Base-by-base conservation (phyloP, 768 basidiomycete genomes). In the Tephrocybe sp. region DNA sequence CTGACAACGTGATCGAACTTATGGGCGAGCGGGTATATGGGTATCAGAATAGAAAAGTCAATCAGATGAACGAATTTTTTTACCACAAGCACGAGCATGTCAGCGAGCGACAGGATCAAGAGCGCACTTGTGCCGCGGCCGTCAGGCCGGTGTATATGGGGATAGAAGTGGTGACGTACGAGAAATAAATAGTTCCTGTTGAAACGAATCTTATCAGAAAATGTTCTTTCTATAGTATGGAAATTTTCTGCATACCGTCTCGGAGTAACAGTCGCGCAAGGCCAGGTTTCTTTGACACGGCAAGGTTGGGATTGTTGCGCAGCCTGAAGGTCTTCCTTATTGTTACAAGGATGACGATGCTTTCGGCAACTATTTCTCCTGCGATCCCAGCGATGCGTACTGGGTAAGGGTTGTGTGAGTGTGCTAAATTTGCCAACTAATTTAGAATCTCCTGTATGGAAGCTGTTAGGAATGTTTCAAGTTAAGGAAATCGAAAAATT, bases 51-150 rank as follows among this genome's bases (percentile, higher is more conserved):
- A 14, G n/a, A n/a, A n/a, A 8, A 36, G 4, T 36, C 15, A 36
- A 9, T n/a, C 34, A 4, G 9, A 36, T 17, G 11, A 3, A 41
- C 18, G 25, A 24, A 15, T 5, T 44, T 1, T 51, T 62, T 57
- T 50, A 68, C 67, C 20, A 69, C 63, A 25, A 67, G 56, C 2
- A 68, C 68, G 14, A 66, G 56, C 66, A 68, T 68, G 40, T 68
- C 66, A 20, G 63, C 65, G 2, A 68, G 57, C 0, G 68, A 69
- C n/a, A 69, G 57, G 15, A 65, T 45, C 33, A 69, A 47, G 4
- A 69, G 55, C 17, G 63, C 62, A 5, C 68, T 59, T 33, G 14
- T 51, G 23, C 14, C 45, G 34, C 23, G 37, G 50, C 15, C 24
- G 17, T 7, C 15, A 24, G 25, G 8, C 17, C 2, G 24, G 47